Evolutionary conservation across 192 early-diverging fungal genomes (phyloP).

Genomic region (Mortierella alpina): DNA sequence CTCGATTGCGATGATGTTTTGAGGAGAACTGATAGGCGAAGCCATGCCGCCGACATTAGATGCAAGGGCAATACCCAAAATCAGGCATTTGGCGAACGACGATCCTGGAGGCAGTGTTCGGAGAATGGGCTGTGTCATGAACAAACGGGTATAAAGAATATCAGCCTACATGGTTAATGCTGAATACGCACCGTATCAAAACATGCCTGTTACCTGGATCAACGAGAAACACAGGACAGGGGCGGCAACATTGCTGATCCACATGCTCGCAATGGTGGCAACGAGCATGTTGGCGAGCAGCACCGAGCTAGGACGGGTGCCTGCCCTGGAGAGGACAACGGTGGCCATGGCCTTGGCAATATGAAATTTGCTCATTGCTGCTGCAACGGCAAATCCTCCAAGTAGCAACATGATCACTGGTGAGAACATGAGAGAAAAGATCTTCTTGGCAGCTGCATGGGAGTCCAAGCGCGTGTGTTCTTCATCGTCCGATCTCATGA

Average conservation of each 20-base stretch:
- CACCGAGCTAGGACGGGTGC: conserved; percentile 85
- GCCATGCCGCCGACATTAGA: conserved; percentile 98
- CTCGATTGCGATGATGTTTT: conserved; percentile 95
- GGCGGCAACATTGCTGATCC: conserved; percentile 98
- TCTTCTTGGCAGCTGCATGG: conserved; percentile 80
- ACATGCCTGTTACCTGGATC: conserved; percentile 69
- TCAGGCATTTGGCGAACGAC: conserved; percentile 85
- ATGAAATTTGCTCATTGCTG: conserved; percentile 93
- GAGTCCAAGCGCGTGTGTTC: conserved; percentile 71
- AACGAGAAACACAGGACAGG: conserved; percentile 96
- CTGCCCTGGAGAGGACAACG: conserved; percentile 88
- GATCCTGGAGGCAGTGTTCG: conserved; percentile 86
- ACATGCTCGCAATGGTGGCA: conserved; percentile 97
- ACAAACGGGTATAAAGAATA: neutral
- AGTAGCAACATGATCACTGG: conserved; percentile 96
- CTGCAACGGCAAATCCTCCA: conserved; percentile 94
- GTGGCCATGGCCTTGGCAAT: conserved; percentile 93
- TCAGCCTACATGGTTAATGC: conserved; percentile 2
- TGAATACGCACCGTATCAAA: neutral
- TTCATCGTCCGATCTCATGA: conserved; percentile 77
- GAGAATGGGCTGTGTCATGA: conserved; percentile 78
- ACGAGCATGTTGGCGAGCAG: conserved; percentile 96
- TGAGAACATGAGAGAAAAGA: conserved; percentile 95
- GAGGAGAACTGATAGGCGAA: conserved; percentile 96
- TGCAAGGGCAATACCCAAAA: conserved; percentile 97